Evolutionary conservation across 2,329 filamentous ascomycete genomes (phyloP).

Genomic region (Aureobasidium sp.): DNA sequence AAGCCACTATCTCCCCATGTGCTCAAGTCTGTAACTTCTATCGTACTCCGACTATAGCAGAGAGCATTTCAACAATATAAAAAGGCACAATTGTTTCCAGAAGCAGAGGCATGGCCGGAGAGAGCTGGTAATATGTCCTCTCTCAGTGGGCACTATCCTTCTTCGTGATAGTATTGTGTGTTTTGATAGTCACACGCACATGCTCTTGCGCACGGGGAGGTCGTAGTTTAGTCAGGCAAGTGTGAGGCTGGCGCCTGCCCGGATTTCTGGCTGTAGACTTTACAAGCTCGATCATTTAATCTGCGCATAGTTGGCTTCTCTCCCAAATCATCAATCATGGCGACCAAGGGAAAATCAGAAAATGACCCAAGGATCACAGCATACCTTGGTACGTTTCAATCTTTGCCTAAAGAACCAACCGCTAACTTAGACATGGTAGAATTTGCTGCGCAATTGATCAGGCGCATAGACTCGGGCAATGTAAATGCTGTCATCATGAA

Average conservation of each 20-base stretch:
- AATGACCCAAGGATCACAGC: neutral
- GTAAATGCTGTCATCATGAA: neutral
- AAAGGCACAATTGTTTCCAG: too few species aligned
- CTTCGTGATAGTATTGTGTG: too few species aligned
- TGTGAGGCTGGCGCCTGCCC: neutral
- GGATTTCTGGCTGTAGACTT: neutral
- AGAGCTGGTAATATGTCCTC: neutral
- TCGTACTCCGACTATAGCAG: too few species aligned
- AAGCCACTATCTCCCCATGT: neutral
- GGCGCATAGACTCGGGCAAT: constrained; percentile 1
- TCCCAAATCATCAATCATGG: neutral
- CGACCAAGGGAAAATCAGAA: neutral
- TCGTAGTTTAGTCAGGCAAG: neutral
- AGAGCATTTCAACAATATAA: too few species aligned
- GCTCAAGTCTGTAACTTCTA: too few species aligned
- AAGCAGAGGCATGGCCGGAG: too few species aligned
- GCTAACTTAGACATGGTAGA: neutral
- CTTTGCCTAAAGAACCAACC: neutral
- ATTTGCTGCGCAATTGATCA: neutral
- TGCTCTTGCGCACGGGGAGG: too few species aligned
- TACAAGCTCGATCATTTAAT: neutral
- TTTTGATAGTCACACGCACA: neutral
- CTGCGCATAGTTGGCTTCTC: neutral
- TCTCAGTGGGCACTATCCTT: too few species aligned
- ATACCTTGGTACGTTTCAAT: neutral